Evolutionary conservation across 176 grass and related monocot species (phyloP).

Genomic region (Dactylis glomerata): DNA sequence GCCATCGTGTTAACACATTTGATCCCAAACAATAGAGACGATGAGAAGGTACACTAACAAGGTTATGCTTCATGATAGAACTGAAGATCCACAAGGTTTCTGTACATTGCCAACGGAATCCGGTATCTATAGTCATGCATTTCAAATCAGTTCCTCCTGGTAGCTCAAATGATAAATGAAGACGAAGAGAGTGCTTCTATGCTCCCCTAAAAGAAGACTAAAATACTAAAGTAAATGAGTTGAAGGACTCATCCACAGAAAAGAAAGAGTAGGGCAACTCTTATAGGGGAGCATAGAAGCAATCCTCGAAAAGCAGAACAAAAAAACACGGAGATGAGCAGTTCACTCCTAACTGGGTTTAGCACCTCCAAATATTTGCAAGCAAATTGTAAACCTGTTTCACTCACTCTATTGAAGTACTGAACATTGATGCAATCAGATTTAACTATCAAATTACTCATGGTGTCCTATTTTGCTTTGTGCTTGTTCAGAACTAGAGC

Average conservation of each 20-base stretch:
- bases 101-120: constrained; percentile 28
- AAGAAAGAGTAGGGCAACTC: not conserved
- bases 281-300: constrained; percentile 50
- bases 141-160: constrained; percentile 37
- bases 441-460: constrained; percentile 20
- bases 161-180: constrained; percentile 20
- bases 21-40: not conserved
- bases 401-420: constrained; percentile 22
- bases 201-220: constrained; percentile 44
- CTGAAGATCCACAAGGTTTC: constrained; percentile 4
- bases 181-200: constrained; percentile 33
- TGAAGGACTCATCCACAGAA: constrained; percentile 11
- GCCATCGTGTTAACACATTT: not conserved
- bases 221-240: constrained; percentile 24
- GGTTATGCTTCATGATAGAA: constrained; percentile 26
- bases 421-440: constrained; percentile 29
- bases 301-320: not conserved
- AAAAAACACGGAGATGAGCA: not conserved
- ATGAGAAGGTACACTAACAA: not conserved
- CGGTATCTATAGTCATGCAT: constrained; percentile 21
- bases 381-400: constrained; percentile 47
- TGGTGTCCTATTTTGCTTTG: constrained; percentile 15
- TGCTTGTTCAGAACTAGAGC: constrained; percentile 10
- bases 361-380: constrained; percentile 22
- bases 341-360: constrained; percentile 31